Evolutionary conservation across 1,284 basidiomycete genomes (phyloP).

Genomic region (Fistulina hepatica): DNA sequence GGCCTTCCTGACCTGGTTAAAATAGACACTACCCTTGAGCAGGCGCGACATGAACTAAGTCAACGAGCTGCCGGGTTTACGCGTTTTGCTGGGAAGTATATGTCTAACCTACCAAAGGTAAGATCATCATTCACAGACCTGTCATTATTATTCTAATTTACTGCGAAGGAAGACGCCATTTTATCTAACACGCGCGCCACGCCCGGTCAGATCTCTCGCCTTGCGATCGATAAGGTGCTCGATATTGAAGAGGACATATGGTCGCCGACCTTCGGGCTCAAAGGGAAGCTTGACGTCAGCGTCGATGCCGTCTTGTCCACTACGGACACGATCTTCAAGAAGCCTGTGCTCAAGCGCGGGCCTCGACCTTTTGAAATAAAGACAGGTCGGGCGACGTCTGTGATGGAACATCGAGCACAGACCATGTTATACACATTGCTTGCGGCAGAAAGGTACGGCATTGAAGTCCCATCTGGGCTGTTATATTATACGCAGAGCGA

Average conservation of each 20-base stretch:
- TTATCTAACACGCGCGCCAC: constrained; percentile 53
- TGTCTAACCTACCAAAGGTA: constrained; percentile 51
- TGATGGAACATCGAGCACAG: constrained; percentile 92
- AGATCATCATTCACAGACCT: constrained; percentile 6
- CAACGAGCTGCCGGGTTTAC: constrained; percentile 53
- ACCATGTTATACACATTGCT: constrained; percentile 96
- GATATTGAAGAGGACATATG: constrained; percentile 97
- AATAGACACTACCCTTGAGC: constrained; percentile 48
- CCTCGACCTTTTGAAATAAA: constrained; percentile 92
- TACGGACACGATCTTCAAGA: constrained; percentile 14
- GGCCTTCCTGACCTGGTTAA: constrained; percentile 51
- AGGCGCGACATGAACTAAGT: constrained; percentile 53
- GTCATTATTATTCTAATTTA: constrained; percentile 2
- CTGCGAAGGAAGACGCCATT: constrained; percentile 45
- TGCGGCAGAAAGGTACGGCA: constrained; percentile 81
- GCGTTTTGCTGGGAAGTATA: constrained; percentile 54
- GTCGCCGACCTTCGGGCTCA: constrained; percentile 90
- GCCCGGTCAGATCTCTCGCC: constrained; percentile 36
- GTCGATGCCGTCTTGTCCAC: constrained; percentile 61
- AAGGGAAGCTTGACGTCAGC: constrained; percentile 92
- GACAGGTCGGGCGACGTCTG: constrained; percentile 70
- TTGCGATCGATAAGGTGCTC: constrained; percentile 67
- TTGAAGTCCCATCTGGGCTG: constrained; percentile 62
- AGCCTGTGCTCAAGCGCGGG: constrained; percentile 23
- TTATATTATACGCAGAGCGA: constrained; percentile 92